Base-by-base conservation (phyloP, 2,329 filamentous ascomycete species). In the Biscogniauxia mediterranea region DNA sequence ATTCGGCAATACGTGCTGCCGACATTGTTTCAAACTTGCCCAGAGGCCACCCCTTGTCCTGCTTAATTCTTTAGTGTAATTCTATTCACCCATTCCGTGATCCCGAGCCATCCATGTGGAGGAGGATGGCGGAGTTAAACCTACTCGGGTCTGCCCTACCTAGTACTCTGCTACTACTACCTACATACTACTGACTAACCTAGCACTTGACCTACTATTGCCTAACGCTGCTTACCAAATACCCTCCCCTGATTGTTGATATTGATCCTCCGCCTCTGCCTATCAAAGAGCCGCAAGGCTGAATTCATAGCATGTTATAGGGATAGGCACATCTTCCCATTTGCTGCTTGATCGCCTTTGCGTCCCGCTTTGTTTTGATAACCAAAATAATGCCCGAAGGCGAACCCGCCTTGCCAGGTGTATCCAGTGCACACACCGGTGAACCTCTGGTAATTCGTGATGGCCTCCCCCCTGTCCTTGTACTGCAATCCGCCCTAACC, bases 361-460 rank as follows among this genome's bases (percentile, higher is more conserved):
- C 32, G 57, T 26, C 46, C 28, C 46, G 42, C 23, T 38, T 54
- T 21, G 53, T 54, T 55, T 50, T 9, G 51, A 56, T 28, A 54
- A 56, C 50, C 17, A 46, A 46, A 46, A 46, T 6, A 46, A 67
- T 71, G 69, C 55, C 66, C 9, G 63, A 56, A 60, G 66, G 69
- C 63, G 66, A 60, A 42, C 54, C 64, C 51, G 56, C 60, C 32
- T 54, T 52, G 42, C 62, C 65, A 26, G 62, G 55, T 55, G 54
- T 60, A 50, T 58, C 64, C 19, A 56, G 58, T 56, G 57, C 55
- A 53, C 64, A 64, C 15, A 20, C 66, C 52, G 69, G 61, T 57
- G 70, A 71, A 62, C 60, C 59, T 46, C 63, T 71, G 68, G 70
- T 72, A 68, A 58, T 55, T 58, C 20, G 38, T 53, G 56, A 53